Evolutionary conservation across 164 flowering plant genomes (phyloP), one percentile per base, ranked within the genome.

Genomic region (Liriodendron chinense): DNA sequence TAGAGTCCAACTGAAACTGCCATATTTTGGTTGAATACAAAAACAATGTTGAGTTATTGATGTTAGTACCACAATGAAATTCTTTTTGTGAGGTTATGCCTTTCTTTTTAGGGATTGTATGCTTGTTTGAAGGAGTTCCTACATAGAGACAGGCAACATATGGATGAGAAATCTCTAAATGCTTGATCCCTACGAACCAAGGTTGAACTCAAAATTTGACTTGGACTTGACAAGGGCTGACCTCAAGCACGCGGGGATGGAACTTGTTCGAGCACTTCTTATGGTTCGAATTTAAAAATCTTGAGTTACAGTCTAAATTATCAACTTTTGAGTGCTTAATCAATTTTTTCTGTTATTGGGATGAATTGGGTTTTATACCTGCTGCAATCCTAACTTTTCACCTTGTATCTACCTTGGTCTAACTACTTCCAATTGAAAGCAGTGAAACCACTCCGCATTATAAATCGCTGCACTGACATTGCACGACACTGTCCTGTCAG

Each of bases 401-500:
- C 26, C 69, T 67, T 0, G 2, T 14, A 34, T 67, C 47, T 26
- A 67, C 16, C n/a, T 26, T 26, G 69, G n/a, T 16, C 21, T 67
- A 47, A 67, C 25, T 34, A 20, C n/a, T n/a, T n/a, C n/a, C n/a
- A n/a, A n/a, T n/a, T 67, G 14, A 26, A 14, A 12, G 69, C 8
- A 20, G 20, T 34, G 1, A 67, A 65, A 23, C 24, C 7, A 22
- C 28, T 67, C 25, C 20, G 20, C 9, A 26, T 21, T 64, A 21
- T 64, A 10, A 21, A 10, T 64, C 12, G 9, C 24, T 67, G 18
- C 26, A n/a, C 22, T 14, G 13, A 21, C 67, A 64, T 21, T 64
- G 24, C 16, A 23, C 22, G 9, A 26, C 59, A 25, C 18, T 13
- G 25, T 28, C 13, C 43, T 34, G 26, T 74, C 86, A 92, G 96